phyloP scores from a whole-genome alignment of 2,329 filamentous ascomycete species.

The Ceratocystis eucalypticola region DNA sequence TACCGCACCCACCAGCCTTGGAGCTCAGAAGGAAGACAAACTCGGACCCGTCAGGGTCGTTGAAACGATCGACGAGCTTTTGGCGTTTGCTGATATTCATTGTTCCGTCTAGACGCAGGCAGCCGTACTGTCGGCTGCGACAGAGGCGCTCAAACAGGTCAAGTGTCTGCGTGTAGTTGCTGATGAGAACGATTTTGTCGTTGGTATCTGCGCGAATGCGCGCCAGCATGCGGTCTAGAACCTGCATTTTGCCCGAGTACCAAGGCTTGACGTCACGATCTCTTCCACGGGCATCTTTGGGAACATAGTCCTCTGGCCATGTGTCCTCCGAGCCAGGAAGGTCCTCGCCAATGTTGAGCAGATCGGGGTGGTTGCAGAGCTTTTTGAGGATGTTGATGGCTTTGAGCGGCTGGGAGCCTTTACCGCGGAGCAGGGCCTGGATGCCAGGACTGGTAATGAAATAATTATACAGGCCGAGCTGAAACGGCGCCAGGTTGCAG shows the following conservation, averaged over 20 bases:
- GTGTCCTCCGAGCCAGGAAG: constrained; percentile 72
- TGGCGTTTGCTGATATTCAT: constrained; percentile 97
- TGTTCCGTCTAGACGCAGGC: constrained; percentile 79
- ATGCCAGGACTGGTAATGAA: constrained; percentile 95
- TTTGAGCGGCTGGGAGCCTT: constrained; percentile 90
- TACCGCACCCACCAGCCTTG: constrained; percentile 90
- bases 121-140: constrained; percentile 70
- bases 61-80: constrained; percentile 96
- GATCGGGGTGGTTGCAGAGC: constrained; percentile 92
- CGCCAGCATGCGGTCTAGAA: constrained; percentile 94
- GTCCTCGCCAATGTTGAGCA: constrained; percentile 70
- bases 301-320: constrained; percentile 77
- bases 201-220: constrained; percentile 92
- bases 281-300: constrained; percentile 72
- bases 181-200: constrained; percentile 98
- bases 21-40: constrained; percentile 94
- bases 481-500: constrained; percentile 86
- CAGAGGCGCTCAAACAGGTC: constrained; percentile 90
- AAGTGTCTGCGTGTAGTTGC: constrained; percentile 92
- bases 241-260: constrained; percentile 97
- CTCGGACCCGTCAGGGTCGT: constrained; percentile 76
- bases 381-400: constrained; percentile 96
- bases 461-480: constrained; percentile 86
- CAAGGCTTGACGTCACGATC: constrained; percentile 86
- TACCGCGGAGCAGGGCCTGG: constrained; percentile 77